These are phyloP conservation scores for Sporisorium graminicola DNA, from an alignment of 1,284 basidiomycete species.

Conservation along the genomic window DNA sequence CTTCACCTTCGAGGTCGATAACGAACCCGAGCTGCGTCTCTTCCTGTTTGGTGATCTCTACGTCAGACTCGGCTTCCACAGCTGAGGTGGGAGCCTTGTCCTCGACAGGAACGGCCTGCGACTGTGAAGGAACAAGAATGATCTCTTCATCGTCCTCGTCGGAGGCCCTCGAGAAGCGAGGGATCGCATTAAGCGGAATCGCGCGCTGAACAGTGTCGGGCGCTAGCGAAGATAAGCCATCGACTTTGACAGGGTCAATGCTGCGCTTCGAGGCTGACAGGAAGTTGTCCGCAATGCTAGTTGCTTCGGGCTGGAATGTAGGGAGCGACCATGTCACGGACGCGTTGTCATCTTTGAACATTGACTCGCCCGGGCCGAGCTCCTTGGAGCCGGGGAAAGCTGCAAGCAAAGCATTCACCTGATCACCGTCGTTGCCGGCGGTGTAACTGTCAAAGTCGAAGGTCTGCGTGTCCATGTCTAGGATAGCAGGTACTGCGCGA, in stretches of 20 bases:
- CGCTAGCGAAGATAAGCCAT: not conserved
- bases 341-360: slow-evolving; percentile 34
- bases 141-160: slow-evolving; percentile 42
- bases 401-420: slow-evolving; percentile 43
- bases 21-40: slow-evolving; percentile 32
- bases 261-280: not conserved
- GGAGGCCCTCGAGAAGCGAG: slow-evolving; percentile 18
- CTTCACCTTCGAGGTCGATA: slow-evolving; percentile 49
- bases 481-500: slow-evolving; percentile 14
- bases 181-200: slow-evolving; percentile 2
- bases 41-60: slow-evolving; percentile 24
- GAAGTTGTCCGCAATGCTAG: not conserved
- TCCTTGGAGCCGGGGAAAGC: slow-evolving; percentile 55
- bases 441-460: slow-evolving; percentile 21
- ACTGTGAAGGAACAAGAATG: slow-evolving; percentile 27
- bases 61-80: slow-evolving; percentile 11
- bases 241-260: not conserved
- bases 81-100: not conserved
- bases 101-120: not conserved
- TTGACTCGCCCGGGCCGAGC: slow-evolving; percentile 43
- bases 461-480: not conserved
- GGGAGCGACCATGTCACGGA: slow-evolving; percentile 26
- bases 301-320: slow-evolving; percentile 28
- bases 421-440: slow-evolving; percentile 12
- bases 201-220: not conserved